Conservation (phyloP, 176 grass and related monocot species). For the Hyparrhenia diplandra region DNA sequence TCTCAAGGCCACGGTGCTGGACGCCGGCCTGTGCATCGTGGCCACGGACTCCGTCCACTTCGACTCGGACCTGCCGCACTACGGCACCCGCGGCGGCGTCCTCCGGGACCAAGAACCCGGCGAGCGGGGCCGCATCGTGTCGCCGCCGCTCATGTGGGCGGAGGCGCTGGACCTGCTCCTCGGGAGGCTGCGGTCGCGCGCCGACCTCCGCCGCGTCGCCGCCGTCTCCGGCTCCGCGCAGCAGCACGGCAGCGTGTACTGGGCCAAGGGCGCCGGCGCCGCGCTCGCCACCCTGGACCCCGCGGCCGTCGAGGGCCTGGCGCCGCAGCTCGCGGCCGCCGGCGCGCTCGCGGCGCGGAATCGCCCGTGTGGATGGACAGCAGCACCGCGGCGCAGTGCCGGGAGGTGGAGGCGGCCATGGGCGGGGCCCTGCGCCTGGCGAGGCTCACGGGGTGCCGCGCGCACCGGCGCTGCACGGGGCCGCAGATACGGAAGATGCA, state of each 20-base stretch:
- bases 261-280: constrained; percentile 22
- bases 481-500: constrained; percentile 71
- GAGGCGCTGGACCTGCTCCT: constrained; percentile 71
- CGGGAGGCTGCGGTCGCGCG: constrained; percentile 19
- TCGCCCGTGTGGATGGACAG: constrained; percentile 84
- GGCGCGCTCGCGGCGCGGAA: constrained; percentile 32
- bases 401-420: constrained; percentile 62
- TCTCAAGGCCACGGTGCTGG: too few species aligned
- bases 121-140: constrained; percentile 59
- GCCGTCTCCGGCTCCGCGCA: constrained; percentile 69
- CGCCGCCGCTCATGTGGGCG: constrained; percentile 80
- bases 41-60: constrained; percentile 69
- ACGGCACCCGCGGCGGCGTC: constrained; percentile 67
- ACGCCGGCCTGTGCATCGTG: constrained; percentile 32
- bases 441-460: constrained; percentile 66
- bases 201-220: constrained; percentile 39
- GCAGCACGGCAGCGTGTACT: constrained; percentile 77
- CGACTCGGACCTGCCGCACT: constrained; percentile 71
- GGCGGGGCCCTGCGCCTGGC: constrained; percentile 59
- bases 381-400: constrained; percentile 54
- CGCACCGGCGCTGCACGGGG: constrained; percentile 76
- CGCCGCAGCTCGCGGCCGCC: constrained; percentile 28
- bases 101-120: constrained; percentile 36
- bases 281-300: constrained; percentile 40
- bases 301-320: constrained; percentile 12